These are phyloP conservation scores for Penicillium fuscoglaucum DNA, from an alignment of 2,329 filamentous ascomycete genomes.

Conservation along the genomic window DNA sequence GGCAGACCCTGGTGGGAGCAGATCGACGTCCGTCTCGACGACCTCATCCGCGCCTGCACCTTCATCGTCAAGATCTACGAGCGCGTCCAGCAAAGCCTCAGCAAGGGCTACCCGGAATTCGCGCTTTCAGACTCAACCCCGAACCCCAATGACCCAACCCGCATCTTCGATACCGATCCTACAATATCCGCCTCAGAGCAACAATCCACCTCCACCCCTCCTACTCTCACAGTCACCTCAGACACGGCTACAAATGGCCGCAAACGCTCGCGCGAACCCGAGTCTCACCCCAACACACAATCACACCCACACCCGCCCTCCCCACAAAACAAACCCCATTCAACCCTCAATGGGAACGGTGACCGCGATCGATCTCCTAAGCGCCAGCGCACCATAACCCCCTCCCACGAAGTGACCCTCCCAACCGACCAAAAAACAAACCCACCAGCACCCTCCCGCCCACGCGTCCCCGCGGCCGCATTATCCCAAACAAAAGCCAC, in stretches of 20 bases:
- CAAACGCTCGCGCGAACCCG: constrained; percentile 44
- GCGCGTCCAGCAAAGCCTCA: constrained; percentile 45
- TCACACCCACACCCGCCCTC: constrained; percentile 3
- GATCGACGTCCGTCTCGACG: constrained; percentile 68
- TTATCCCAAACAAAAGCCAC: neutral
- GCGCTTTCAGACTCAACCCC: constrained; percentile 20
- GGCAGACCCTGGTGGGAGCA: constrained; percentile 86
- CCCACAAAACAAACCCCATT: constrained; percentile 5
- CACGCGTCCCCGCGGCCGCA: constrained; percentile 24
- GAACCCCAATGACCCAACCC: constrained; percentile 25
- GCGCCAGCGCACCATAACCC: constrained; percentile 36
- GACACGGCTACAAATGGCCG: constrained; percentile 31
- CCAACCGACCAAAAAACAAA: constrained; percentile 6
- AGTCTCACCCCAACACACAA: constrained; percentile 20
- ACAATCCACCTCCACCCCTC: constrained; percentile 37
- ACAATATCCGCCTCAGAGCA: constrained; percentile 37
- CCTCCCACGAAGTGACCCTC: constrained; percentile 8
- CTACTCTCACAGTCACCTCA: constrained; percentile 29
- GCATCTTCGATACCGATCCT: constrained; percentile 33
- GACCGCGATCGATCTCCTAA: constrained; percentile 36
- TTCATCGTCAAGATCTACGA: constrained; percentile 65
- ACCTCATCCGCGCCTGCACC: constrained; percentile 72
- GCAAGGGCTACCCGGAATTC: constrained; percentile 43
- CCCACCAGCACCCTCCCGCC: constrained; percentile 13
- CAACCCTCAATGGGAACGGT: constrained; percentile 30